A percentile compares a stretch with the other conserved stretches of the same genome.
These are phyloP conservation scores for Aspergillus piperis DNA, from an alignment of 2,329 filamentous ascomycete genomes.

Conservation along the genomic window DNA sequence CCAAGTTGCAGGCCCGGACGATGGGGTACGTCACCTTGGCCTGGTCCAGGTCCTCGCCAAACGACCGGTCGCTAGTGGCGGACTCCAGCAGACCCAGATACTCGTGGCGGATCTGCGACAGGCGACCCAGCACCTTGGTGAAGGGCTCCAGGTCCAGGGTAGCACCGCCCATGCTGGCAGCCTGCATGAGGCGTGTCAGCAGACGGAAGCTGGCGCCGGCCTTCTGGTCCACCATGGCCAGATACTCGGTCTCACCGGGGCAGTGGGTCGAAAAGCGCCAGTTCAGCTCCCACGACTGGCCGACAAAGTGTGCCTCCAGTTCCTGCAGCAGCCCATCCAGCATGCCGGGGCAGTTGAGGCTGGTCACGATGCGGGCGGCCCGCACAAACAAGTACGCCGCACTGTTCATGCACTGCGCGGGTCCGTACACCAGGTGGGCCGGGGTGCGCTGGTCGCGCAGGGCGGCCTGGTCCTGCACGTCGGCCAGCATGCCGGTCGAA, in stretches of 20 bases:
- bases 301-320: constrained; percentile 16
- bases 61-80: constrained; percentile 23
- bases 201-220: constrained; percentile 27
- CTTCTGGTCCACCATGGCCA: constrained; percentile 30
- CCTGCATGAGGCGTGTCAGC: constrained; percentile 22
- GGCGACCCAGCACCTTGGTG: constrained; percentile 22
- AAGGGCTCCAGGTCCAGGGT: constrained; percentile 18
- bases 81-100: constrained; percentile 23
- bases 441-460: constrained; percentile 39
- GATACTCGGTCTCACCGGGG: constrained; percentile 26
- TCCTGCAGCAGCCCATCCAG: constrained; percentile 28
- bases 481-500: constrained; percentile 38
- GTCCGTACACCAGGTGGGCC: constrained; percentile 41
- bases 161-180: constrained; percentile 11
- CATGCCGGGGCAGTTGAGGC: constrained; percentile 18
- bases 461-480: constrained; percentile 42
- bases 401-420: constrained; percentile 41
- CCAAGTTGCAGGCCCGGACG: constrained; percentile 22
- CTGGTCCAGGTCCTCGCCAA: constrained; percentile 44
- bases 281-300: constrained; percentile 25
- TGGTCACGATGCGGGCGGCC: constrained; percentile 23
- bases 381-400: constrained; percentile 34
- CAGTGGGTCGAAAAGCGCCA: constrained; percentile 21
- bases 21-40: constrained; percentile 43
- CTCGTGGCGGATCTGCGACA: constrained; percentile 30